A percentile compares a stretch with the other conserved stretches of the same genome.
phyloP scores from a whole-genome alignment of 768 basidiomycete genomes.

The Kwoniella mangroviensis region DNA sequence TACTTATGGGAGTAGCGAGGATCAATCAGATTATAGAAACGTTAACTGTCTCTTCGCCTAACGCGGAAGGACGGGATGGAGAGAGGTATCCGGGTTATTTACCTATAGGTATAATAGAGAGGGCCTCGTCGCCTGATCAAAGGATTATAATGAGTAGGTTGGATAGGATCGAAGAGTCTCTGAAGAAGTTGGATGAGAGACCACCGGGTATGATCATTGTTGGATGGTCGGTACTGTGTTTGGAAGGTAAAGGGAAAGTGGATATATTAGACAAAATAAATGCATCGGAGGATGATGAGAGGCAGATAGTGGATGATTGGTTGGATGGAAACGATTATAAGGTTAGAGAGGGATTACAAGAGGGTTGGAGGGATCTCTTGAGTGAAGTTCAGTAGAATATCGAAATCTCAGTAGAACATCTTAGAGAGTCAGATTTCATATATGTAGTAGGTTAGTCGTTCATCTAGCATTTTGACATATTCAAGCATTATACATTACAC shows the following conservation, averaged over 20 bases:
- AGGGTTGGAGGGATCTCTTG: slow-evolving; percentile 42
- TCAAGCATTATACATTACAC: slow-evolving; percentile 5
- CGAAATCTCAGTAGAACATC: not conserved
- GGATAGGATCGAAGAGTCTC: slow-evolving; percentile 68
- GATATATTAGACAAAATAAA: slow-evolving; percentile 68
- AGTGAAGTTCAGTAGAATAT: slow-evolving; percentile 1
- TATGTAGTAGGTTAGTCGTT: not conserved
- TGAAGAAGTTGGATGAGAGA: slow-evolving; percentile 78
- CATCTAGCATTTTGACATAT: not conserved
- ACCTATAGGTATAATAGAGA: slow-evolving; percentile 92
- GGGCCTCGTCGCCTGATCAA: slow-evolving; percentile 93
- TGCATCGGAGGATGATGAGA: slow-evolving; percentile 52
- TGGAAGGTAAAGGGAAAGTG: slow-evolving; percentile 74
- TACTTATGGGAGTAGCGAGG: slow-evolving; percentile 95
- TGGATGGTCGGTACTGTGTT: slow-evolving; percentile 84
- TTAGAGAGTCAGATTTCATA: not conserved
- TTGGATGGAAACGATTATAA: slow-evolving; percentile 68
- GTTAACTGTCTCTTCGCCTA: slow-evolving; percentile 60
- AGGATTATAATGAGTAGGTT: slow-evolving; percentile 79
- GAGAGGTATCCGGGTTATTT: slow-evolving; percentile 71
- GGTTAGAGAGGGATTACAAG: slow-evolving; percentile 68
- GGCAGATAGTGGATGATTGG: slow-evolving; percentile 66
- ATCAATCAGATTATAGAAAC: slow-evolving; percentile 69
- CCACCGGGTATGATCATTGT: slow-evolving; percentile 96
- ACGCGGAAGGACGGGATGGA: slow-evolving; percentile 59